phyloP scores from a whole-genome alignment of 345 rosid species.

The Reutealis trisperma region DNA sequence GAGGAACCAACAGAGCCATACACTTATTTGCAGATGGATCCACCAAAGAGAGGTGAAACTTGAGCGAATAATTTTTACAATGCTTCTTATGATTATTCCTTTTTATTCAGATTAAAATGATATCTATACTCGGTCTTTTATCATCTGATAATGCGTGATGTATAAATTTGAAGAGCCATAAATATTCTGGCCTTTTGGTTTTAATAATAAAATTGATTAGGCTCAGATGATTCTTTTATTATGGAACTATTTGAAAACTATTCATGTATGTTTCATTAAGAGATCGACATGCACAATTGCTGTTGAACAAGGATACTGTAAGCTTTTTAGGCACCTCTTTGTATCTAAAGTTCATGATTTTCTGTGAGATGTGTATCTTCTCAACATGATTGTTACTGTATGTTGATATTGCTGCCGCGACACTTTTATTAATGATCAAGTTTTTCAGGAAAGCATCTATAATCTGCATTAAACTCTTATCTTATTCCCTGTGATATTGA shows the following conservation, averaged over 20 bases:
- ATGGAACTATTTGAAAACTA: not conserved
- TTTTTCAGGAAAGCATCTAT: too few species aligned
- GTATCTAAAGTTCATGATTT: too few species aligned
- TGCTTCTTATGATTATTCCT: not conserved
- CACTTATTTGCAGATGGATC: conserved; percentile 75
- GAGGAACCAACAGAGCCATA: conserved; percentile 94
- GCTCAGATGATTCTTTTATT: not conserved
- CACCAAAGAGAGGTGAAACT: conserved; percentile 73
- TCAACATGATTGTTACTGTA: too few species aligned
- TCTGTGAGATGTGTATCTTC: too few species aligned
- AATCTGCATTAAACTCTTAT: too few species aligned
- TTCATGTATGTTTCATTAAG: too few species aligned
- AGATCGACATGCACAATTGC: too few species aligned
- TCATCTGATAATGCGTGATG: not conserved
- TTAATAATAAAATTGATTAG: not conserved
- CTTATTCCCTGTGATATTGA: too few species aligned
- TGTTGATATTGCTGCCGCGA: too few species aligned
- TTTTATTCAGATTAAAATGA: not conserved
- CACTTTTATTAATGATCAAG: too few species aligned
- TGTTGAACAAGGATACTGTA: too few species aligned
- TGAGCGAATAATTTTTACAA: conserved; percentile 34
- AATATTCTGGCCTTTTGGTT: not conserved
- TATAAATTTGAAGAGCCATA: conserved; percentile 5
- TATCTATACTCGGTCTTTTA: not conserved
- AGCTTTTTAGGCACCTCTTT: too few species aligned